A percentile compares a stretch with the other conserved stretches of the same genome.
Evolutionary conservation across 1,284 basidiomycete genomes (phyloP).

Genomic region (Violaceomyces palustris): DNA sequence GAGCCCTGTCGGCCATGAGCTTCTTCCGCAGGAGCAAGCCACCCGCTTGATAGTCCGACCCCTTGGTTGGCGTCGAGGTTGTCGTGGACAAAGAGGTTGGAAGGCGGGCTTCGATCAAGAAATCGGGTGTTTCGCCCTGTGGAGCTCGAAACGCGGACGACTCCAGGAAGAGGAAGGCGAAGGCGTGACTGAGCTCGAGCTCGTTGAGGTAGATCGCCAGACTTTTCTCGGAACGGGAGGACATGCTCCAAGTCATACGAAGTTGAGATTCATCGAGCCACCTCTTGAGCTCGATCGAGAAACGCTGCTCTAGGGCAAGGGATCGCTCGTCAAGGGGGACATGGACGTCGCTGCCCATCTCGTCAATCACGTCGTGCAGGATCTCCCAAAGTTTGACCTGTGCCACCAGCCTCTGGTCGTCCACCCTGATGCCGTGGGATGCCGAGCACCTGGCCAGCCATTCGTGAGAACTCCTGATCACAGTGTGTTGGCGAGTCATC

Average conservation of each 20-base stretch:
- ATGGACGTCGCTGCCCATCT: slow-evolving; percentile 6
- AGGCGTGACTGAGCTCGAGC: neutral
- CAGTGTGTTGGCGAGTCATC: slow-evolving; percentile 12
- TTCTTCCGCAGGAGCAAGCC: neutral
- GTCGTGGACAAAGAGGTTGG: neutral
- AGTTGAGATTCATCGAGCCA: slow-evolving; percentile 1
- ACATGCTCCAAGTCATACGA: neutral
- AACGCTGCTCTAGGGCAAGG: neutral
- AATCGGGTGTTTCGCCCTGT: neutral
- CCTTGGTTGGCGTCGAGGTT: neutral
- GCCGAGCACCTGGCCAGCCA: slow-evolving; percentile 3
- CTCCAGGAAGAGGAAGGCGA: slow-evolving; percentile 2
- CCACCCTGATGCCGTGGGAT: slow-evolving; percentile 1
- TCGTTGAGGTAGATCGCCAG: neutral
- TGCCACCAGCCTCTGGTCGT: slow-evolving; percentile 2
- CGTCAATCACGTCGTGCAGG: slow-evolving; percentile 8
- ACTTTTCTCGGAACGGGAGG: too few relatives aligned
- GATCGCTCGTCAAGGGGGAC: neutral
- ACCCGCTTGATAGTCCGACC: neutral
- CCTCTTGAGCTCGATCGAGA: neutral
- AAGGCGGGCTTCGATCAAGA: neutral
- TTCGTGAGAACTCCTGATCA: slow-evolving; percentile 1
- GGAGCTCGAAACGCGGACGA: slow-evolving; percentile 1
- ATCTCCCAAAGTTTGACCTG: slow-evolving; percentile 13
- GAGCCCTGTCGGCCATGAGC: neutral